Base-by-base conservation (phyloP, 768 basidiomycete genomes). In the Termitomyces bulborhizus region DNA sequence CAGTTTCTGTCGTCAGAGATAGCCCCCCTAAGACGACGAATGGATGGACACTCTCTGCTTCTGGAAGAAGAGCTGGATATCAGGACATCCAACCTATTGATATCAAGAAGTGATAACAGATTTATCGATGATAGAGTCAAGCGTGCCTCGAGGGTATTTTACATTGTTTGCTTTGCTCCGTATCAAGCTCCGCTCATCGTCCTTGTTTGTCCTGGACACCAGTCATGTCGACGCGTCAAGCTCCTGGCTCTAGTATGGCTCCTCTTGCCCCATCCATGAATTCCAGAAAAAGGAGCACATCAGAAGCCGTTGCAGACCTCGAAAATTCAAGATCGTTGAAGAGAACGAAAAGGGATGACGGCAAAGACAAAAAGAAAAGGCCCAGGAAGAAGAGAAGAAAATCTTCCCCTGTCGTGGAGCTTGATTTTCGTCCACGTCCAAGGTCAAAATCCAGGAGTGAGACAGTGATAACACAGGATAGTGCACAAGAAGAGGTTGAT, bases 321-420 rank as follows among this genome's bases (percentile, higher is more conserved):
- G 56, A 62, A 29, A 54, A 54, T 12, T 46, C 55, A 40, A 67
- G 65, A 43, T 65, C 67, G 32, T 11, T 57, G 18, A 73, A 73
- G 62, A 72, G 70, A 63, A 56, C 59, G 31, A 71, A 63, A 60
- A 66, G 61, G 51, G 67, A 67, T 47, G 57, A 61, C 37, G 62
- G 55, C 47, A 69, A 70, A 50, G 73, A 71, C 51, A 75, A 70
- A 60, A 73, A 70, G 65, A 73, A 67, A 57, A 69, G 66, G 56
- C n/a, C 41, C 0, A 70, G 58, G 56, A 74, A 65, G 61, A 74
- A 65, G 58, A 73, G 66, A 59, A 69, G 62, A 59, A 74, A 72
- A 58, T 62, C 61, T 1, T 67, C 73, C 24, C 63, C 75, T 27
- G 72, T 72, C 34, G 24, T 56, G 12, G 53, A 37, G 13, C 55